phyloP scores from a whole-genome alignment of 2,329 filamentous ascomycete species.

The Dryadomyces quercus-mongolicae region DNA sequence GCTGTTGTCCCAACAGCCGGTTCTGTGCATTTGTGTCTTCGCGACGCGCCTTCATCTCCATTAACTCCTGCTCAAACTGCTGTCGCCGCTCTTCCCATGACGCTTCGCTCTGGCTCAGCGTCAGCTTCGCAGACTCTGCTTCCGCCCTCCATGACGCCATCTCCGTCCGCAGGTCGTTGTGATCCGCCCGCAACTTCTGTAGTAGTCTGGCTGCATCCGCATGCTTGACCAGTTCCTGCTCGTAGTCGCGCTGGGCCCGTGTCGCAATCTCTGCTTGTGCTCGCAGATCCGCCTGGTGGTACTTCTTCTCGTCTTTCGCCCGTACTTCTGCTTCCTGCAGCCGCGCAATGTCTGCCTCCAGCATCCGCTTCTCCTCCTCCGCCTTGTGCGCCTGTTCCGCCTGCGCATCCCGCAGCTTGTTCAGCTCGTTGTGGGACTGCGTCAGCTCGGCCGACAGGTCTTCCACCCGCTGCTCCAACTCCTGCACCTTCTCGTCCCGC shows the following conservation, averaged over 20 bases:
- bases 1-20: conserved; percentile 75
- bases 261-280: conserved; percentile 88
- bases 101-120: conserved; percentile 66
- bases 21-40: conserved; percentile 85
- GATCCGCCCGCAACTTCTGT: conserved; percentile 65
- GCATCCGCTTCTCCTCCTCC: conserved; percentile 69
- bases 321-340: conserved; percentile 77
- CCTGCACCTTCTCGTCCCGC: conserved; percentile 68
- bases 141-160: conserved; percentile 65
- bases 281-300: conserved; percentile 83
- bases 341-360: conserved; percentile 68
- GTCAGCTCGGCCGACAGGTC: conserved; percentile 75
- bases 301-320: conserved; percentile 66
- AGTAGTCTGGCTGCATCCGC: conserved; percentile 84
- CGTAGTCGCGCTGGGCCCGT: conserved; percentile 89
- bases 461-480: conserved; percentile 72
- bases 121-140: conserved; percentile 72
- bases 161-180: conserved; percentile 72
- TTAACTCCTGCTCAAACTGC: conserved; percentile 72
- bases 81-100: conserved; percentile 79
- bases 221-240: conserved; percentile 87
- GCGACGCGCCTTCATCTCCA: conserved; percentile 64
- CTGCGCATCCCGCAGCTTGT: conserved; percentile 66
- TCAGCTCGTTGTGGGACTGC: conserved; percentile 71
- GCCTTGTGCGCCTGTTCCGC: conserved; percentile 58